Evolutionary conservation across 768 basidiomycete species (phyloP), one percentile per base, ranked within the genome.

Genomic region (Tremella fuciformis): DNA sequence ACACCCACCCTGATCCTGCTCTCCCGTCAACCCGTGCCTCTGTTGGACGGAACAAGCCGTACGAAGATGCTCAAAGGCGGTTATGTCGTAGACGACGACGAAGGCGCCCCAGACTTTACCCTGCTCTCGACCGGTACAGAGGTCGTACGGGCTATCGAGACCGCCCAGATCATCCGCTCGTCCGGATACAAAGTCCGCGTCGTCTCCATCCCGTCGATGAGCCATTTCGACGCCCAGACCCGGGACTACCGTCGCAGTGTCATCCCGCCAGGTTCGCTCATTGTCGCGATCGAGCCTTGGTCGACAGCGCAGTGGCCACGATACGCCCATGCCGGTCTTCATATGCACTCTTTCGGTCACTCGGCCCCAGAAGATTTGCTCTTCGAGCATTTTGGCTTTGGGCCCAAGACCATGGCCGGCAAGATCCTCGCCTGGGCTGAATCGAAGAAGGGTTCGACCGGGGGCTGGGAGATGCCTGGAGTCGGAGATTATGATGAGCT

Each of bases 241-340:
- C 34, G 40, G 7, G 53, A 50, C 18, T 74, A 76, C 59, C 61
- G 69, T 21, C 61, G 59, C 47, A 57, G 59, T 2, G 49, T 71
- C 40, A 26, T 75, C 9, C 69, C 67, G 8, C 57, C 65, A n/a
- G 29, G 54, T 18, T 65, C 65, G 7, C 62, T 75, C 41, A 67
- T 76, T 34, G 66, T 77, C 51, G 68, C 76, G 19, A 65, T 77
- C 51, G 76, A 77, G 55, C 69, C 76, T 1, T 77, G 69, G 67
- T 69, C 59, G 3, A 62, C 67, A 3, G 72, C 65, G 62, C 67
- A 73, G 15, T 77, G 76, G 76, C 65, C 76, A 2, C 55, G 65
- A 24, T 77, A 77, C 53, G 76, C 74, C 8, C 76, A 77, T 55
- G 74, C 76, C 8, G 66, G 67, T 15, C 53, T 60, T 19, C 69